phyloP scores from a whole-genome alignment of 257 asterid genomes.

The Nicotiana otophora region DNA sequence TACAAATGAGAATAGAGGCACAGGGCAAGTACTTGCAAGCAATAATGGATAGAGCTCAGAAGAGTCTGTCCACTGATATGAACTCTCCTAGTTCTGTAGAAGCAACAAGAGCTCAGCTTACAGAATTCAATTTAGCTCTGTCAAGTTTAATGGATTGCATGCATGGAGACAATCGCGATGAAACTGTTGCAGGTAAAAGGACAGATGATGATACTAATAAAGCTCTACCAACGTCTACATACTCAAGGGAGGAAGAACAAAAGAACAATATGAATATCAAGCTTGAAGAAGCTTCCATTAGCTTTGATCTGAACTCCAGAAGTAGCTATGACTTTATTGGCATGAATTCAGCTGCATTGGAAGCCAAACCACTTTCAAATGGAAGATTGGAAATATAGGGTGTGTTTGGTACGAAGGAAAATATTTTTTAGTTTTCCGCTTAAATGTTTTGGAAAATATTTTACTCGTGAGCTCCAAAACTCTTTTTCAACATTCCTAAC shows the following conservation, averaged over 20 bases:
- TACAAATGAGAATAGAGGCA: slow-evolving; percentile 91
- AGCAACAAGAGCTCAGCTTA: slow-evolving; percentile 52
- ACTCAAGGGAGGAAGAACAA: slow-evolving; percentile 23
- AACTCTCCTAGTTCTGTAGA: slow-evolving; percentile 40
- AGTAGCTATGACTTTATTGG: slow-evolving; percentile 62
- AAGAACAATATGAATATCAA: slow-evolving; percentile 32
- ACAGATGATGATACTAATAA: slow-evolving; percentile 16
- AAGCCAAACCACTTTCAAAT: slow-evolving; percentile 23
- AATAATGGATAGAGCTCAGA: slow-evolving; percentile 70
- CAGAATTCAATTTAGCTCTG: slow-evolving; percentile 60
- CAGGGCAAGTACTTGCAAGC: slow-evolving; percentile 88
- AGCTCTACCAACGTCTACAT: slow-evolving; percentile 15
- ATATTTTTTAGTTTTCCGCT: no score
- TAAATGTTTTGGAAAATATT: no score
- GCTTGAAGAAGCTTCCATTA: slow-evolving; percentile 48
- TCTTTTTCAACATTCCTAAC: no score
- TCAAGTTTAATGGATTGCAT: slow-evolving; percentile 64
- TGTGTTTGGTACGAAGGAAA: no score
- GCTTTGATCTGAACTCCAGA: slow-evolving; percentile 60
- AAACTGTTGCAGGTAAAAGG: slow-evolving; percentile 21
- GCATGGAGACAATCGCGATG: slow-evolving; percentile 34
- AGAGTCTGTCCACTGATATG: slow-evolving; percentile 43
- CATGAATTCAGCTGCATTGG: slow-evolving; percentile 34
- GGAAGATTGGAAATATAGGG: not conserved
- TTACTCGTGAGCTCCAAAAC: no score